Conservation (phyloP, 805 yeast species). For the Metschnikowia amazonensis region DNA sequence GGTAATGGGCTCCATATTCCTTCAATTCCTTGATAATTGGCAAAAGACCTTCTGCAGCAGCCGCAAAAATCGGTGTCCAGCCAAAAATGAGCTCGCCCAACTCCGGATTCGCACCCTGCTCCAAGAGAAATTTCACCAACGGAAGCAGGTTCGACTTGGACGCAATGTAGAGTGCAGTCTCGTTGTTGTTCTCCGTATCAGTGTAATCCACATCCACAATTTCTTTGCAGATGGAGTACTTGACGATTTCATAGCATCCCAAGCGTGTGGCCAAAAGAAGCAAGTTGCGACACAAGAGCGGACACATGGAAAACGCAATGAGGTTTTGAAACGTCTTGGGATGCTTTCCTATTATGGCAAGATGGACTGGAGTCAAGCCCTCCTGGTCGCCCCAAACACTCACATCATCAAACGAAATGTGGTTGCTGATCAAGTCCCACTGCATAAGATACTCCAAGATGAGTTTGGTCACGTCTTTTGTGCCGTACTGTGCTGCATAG, state of each 20-base stretch:
- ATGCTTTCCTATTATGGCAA: conserved; percentile 79
- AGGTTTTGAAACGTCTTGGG: conserved; percentile 68
- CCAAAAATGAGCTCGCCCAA: conserved; percentile 75
- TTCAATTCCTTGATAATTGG: conserved; percentile 56
- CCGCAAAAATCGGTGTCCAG: conserved; percentile 91
- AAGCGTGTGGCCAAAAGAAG: conserved; percentile 67
- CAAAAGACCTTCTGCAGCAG: conserved; percentile 78
- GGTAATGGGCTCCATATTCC: conserved; percentile 49
- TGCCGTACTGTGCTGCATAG: conserved; percentile 84
- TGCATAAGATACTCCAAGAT: conserved; percentile 52
- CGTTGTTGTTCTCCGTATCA: conserved; percentile 54
- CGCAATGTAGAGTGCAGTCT: conserved; percentile 82
- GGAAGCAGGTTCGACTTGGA: conserved; percentile 56
- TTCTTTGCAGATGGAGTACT: conserved; percentile 48
- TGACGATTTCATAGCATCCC: conserved; percentile 54
- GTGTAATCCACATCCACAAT: conserved; percentile 63
- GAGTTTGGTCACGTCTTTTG: conserved; percentile 56
- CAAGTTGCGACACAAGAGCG: conserved; percentile 52
- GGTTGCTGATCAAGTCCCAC: conserved; percentile 56
- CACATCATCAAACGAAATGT: conserved; percentile 51
- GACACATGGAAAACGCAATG: conserved; percentile 37
- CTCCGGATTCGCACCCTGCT: conserved; percentile 67
- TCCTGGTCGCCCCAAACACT: conserved; percentile 75
- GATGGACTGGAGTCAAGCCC: conserved; percentile 72
- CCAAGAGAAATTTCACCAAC: conserved; percentile 53